phyloP scores from a whole-genome alignment of 768 basidiomycete species.

The Boletus bicolor region DNA sequence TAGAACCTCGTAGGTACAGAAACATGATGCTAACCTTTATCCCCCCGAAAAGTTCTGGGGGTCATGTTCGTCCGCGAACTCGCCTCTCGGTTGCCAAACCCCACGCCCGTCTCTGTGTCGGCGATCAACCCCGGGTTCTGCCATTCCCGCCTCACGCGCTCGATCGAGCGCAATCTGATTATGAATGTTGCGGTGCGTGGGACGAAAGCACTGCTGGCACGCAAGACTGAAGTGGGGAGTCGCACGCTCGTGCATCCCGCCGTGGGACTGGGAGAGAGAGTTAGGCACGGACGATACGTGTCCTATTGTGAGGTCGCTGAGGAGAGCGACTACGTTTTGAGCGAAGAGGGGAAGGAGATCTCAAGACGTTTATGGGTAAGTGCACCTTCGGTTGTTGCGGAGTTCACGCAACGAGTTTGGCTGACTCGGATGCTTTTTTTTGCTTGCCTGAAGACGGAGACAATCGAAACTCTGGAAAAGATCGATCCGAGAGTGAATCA shows the following conservation, averaged over 20 bases:
- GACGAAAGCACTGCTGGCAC: conserved; percentile 25
- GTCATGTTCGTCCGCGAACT: conserved; percentile 38
- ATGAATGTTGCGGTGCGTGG: neutral
- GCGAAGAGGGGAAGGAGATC: conserved; percentile 29
- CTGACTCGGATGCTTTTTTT: neutral
- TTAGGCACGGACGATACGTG: conserved; percentile 31
- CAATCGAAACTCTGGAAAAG: conserved; percentile 23
- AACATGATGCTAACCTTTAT: neutral
- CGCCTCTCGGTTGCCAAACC: conserved; percentile 27
- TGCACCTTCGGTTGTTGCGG: neutral
- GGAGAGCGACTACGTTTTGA: conserved; percentile 33
- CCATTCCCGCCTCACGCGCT: conserved; percentile 29
- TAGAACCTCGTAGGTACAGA: neutral
- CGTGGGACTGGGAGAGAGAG: conserved; percentile 23
- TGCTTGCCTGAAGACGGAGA: conserved; percentile 24
- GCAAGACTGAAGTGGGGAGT: conserved; percentile 34
- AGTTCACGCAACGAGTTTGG: neutral
- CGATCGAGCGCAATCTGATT: conserved; percentile 9
- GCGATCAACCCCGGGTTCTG: conserved; percentile 37
- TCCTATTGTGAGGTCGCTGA: conserved; percentile 26
- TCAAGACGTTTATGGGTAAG: conserved; percentile 36
- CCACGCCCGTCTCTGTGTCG: conserved; percentile 29
- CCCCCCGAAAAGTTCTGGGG: conserved; percentile 26
- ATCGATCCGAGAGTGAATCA: conserved; percentile 28
- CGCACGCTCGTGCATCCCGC: conserved; percentile 36